phyloP scores from a whole-genome alignment of 345 rosid genomes.

The Lepidium aucheri region DNA sequence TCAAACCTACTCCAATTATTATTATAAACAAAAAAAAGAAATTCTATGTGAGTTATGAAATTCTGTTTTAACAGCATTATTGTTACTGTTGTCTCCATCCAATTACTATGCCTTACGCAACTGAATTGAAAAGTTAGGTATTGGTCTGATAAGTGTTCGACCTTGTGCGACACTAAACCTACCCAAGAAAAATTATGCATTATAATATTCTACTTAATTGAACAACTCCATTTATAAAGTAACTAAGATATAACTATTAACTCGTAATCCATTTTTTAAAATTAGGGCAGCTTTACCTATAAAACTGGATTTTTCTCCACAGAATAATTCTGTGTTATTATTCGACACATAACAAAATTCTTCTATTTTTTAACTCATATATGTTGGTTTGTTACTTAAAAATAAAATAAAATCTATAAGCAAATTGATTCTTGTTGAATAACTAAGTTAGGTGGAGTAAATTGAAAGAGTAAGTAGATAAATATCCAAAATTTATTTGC shows the following conservation, averaged over 20 bases:
- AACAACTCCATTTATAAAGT: constrained; percentile 15
- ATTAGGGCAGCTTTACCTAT: neutral
- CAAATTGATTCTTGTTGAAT: neutral
- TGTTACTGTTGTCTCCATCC: constrained; percentile 23
- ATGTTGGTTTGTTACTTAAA: too few species aligned
- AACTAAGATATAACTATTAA: neutral
- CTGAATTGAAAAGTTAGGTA: constrained; percentile 27
- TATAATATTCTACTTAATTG: neutral
- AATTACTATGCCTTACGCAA: constrained; percentile 27
- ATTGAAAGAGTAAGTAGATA: neutral
- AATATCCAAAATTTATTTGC: neutral
- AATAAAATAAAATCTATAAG: too few species aligned
- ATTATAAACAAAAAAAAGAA: neutral
- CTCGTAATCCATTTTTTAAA: neutral
- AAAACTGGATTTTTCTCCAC: neutral
- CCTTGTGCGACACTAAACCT: constrained; percentile 30
- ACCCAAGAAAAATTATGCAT: neutral
- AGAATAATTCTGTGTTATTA: neutral
- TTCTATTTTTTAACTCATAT: neutral
- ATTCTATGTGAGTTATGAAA: constrained; percentile 10
- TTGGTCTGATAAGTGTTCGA: constrained; percentile 27
- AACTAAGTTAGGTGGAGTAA: neutral
- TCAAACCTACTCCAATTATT: constrained; percentile 20
- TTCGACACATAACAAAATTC: neutral
- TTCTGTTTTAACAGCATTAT: constrained; percentile 9